Base-by-base conservation (phyloP, 208 protist species). In the Wallacemonas sp. region DNA sequence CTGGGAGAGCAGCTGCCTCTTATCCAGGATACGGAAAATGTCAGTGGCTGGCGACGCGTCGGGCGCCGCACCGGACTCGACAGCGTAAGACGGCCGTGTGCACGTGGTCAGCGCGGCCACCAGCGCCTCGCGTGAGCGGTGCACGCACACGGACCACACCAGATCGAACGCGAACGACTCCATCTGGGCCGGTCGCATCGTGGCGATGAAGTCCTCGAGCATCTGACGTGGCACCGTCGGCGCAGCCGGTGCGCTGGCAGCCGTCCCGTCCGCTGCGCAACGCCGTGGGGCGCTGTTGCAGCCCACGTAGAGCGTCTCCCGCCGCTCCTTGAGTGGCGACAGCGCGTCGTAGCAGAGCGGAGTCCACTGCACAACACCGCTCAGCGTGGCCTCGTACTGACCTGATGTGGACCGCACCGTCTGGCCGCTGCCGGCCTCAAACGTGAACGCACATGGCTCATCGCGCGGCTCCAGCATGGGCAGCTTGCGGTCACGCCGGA, bases 401-500 rank as follows among this genome's bases (percentile, higher is more conserved):
- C 69, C 72, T 27, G 83, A 73, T 14, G 65, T 63, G 4, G 79
- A 81, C 11, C 54, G 39, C 1, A 65, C 60, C 34, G 65, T 44
- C 23, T 27, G 63, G 0, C 80, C 83, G n/a, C 64, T 77, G 43
- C 70, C 56, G 43, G 83, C 76, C 16, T 61, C 39, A 44, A 90
- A 81, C 5, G 44, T 55, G 64, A 88, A 85, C 29, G 55, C 70
- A 48, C 71, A 70, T n/a, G 41, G 38, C 14, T 68, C 58, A 26
- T 76, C 72, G 16, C 14, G 26, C 30, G 57, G 54, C 9, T 61
- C 48, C 19, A 73, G 33, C 38, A 64, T 49, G 11, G 78, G 79
- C 23, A 85, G 63, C 17, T 21, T 70, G 52, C 76, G 70, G 55
- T 83, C 75, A n/a, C 70, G 74, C 43, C 56, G 47, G 14, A 85